phyloP scores from a whole-genome alignment of 2,329 filamentous ascomycete species.

The Xylaria polymorpha region DNA sequence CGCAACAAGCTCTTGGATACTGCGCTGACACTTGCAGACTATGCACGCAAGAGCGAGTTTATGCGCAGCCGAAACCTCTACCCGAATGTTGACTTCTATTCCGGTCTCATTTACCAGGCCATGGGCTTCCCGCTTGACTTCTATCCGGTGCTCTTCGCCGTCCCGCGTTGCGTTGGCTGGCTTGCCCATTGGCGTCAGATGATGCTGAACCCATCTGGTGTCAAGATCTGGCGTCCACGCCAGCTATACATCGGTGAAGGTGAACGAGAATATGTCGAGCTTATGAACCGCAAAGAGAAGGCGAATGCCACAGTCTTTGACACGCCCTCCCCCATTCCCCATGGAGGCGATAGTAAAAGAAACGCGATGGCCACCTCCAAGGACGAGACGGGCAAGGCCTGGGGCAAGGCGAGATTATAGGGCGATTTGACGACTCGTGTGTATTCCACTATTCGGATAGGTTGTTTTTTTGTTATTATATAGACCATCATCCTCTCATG shows the following conservation, averaged over 20 bases:
- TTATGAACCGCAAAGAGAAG: constrained; percentile 51
- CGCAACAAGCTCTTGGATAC: constrained; percentile 64
- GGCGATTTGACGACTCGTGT: not conserved
- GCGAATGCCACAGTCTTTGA: constrained; percentile 50
- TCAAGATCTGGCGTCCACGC: constrained; percentile 64
- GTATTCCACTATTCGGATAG: constrained; percentile 3
- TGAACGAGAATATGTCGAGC: constrained; percentile 58
- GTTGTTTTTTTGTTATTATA: not conserved
- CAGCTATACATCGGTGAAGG: constrained; percentile 61
- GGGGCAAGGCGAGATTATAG: constrained; percentile 48
- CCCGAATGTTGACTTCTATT: constrained; percentile 65
- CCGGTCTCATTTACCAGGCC: constrained; percentile 63
- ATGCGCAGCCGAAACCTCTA: constrained; percentile 62
- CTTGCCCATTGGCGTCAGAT: constrained; percentile 64
- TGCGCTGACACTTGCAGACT: constrained; percentile 58
- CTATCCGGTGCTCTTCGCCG: constrained; percentile 63
- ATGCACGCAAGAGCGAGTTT: constrained; percentile 59
- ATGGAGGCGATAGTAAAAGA: constrained; percentile 58
- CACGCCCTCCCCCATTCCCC: constrained; percentile 52
- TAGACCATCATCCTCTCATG: not conserved
- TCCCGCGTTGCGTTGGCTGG: constrained; percentile 63
- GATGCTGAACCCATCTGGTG: constrained; percentile 58
- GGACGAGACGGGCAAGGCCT: constrained; percentile 52
- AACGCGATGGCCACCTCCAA: constrained; percentile 55
- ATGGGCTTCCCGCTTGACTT: constrained; percentile 66